Base-by-base conservation (phyloP, 1,139 yeast species). In the Geotrichum reessii region DNA sequence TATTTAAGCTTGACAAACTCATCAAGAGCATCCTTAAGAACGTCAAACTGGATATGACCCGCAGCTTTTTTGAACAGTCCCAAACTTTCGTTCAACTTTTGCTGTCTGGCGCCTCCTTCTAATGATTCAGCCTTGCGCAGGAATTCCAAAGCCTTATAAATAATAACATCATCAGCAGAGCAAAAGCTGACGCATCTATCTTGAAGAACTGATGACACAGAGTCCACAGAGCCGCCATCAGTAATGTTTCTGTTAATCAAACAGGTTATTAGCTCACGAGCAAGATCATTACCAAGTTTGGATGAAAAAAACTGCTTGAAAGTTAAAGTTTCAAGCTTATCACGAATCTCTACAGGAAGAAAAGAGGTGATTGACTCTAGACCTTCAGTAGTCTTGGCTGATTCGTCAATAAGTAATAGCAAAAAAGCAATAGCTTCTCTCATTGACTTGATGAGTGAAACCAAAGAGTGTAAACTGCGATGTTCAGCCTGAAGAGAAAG, bases 121-220 rank as follows among this genome's bases (percentile, higher is more conserved):
- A 60, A 64, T 81, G 54, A 31, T 49, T 61, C 74, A 0, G 98
- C 98, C 67, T 86, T 84, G 60, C 95, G 87, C 66, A 95, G 77
- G 69, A 87, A 90, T 70, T 95, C 99, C 66, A 91, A 84, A 0
- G 98, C 99, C 73, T 93, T 88, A 77, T 92, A 95, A 25, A 95
- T 88, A 61, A 91, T 80, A 33, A 93, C 97, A 73, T 95, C 99
- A 66, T 88, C 90, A 11, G 96, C 84, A 0, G 97, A 90, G 69
- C 98, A 95, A 73, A 91, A 95, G 1, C 96, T 86, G 1, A 96
- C 96, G 76, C 99, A 95, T 64, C 95, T 85, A 57, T 89, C 95
- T 72, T 93, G 97, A 57, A 95, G 77, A 1, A 95, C 85, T 37
- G 86, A 83, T 0, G 98, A 95, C 59, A 93, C 90, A 57, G 86